Evolutionary conservation across 2,329 filamentous ascomycete species (phyloP).

Genomic region (Akanthomyces lecanii): DNA sequence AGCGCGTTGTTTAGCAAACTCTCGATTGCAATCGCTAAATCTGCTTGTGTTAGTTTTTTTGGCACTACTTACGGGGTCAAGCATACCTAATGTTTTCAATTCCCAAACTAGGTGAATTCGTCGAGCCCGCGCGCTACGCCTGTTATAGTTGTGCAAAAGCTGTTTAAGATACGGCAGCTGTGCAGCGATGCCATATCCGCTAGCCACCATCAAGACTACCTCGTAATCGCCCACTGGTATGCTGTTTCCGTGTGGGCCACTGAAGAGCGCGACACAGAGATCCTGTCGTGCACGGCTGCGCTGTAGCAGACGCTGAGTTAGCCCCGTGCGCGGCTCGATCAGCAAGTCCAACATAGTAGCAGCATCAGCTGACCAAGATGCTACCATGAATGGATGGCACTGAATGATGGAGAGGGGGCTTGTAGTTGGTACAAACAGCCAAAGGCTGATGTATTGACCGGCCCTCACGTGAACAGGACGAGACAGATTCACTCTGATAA

Average conservation of each 20-base stretch:
- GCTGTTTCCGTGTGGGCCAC: slow-evolving; percentile 29
- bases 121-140: slow-evolving; percentile 24
- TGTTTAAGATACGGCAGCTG: slow-evolving; percentile 33
- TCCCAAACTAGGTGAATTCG: slow-evolving; percentile 34
- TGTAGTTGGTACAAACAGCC: not conserved
- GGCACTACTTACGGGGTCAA: not conserved
- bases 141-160: slow-evolving; percentile 33
- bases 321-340: not conserved
- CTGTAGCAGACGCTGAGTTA: not conserved
- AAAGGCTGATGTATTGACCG: not conserved
- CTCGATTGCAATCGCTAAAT: slow-evolving; percentile 12
- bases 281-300: slow-evolving; percentile 1
- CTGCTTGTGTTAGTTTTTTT: slow-evolving; percentile 8
- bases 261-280: slow-evolving; percentile 27
- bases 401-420: not conserved
- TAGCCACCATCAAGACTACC: slow-evolving; percentile 31
- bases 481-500: not conserved
- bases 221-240: slow-evolving; percentile 26
- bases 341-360: not conserved
- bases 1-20: slow-evolving; percentile 13
- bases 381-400: not conserved
- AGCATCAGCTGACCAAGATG: not conserved
- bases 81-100: slow-evolving; percentile 24
- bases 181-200: slow-evolving; percentile 31
- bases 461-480: not conserved